Evolutionary conservation across 2,329 filamentous ascomycete species (phyloP).

Genomic region (Aspergillus sergii): DNA sequence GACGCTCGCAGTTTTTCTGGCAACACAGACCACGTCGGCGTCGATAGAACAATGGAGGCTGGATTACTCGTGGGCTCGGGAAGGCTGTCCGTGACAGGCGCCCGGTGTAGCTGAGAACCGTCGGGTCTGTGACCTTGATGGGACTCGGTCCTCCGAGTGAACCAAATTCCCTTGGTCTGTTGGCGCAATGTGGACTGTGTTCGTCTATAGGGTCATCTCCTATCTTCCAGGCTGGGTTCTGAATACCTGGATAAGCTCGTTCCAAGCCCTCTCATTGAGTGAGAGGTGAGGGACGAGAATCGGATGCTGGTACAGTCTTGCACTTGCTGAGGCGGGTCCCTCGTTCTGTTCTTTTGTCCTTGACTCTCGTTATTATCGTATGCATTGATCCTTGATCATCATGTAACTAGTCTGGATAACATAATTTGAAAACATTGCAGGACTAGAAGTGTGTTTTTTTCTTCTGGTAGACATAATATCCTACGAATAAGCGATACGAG

Average conservation of each 20-base stretch:
- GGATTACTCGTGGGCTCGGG: conserved; percentile 9
- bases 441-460: not conserved
- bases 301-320: conserved; percentile 49
- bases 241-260: conserved; percentile 39
- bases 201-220: conserved; percentile 55
- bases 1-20: conserved; percentile 23
- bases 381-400: conserved; percentile 21
- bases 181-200: conserved; percentile 3
- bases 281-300: conserved; percentile 44
- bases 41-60: conserved; percentile 3
- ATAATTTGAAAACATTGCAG: conserved; percentile 21
- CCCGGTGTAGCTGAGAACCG: conserved; percentile 32
- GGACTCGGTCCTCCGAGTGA: conserved; percentile 8
- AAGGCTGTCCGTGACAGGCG: conserved; percentile 32
- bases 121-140: conserved; percentile 39
- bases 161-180: not conserved
- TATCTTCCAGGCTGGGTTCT: conserved; percentile 54
- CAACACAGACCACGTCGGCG: conserved; percentile 14
- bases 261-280: conserved; percentile 32
- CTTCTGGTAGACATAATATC: no score
- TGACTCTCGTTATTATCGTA: conserved; percentile 16
- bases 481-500: not conserved
- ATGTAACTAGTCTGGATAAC: conserved; percentile 28
- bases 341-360: conserved; percentile 25
- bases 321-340: conserved; percentile 38